phyloP scores from a whole-genome alignment of 192 early-diverging fungal genomes.

The Radiomyces spectabilis region DNA sequence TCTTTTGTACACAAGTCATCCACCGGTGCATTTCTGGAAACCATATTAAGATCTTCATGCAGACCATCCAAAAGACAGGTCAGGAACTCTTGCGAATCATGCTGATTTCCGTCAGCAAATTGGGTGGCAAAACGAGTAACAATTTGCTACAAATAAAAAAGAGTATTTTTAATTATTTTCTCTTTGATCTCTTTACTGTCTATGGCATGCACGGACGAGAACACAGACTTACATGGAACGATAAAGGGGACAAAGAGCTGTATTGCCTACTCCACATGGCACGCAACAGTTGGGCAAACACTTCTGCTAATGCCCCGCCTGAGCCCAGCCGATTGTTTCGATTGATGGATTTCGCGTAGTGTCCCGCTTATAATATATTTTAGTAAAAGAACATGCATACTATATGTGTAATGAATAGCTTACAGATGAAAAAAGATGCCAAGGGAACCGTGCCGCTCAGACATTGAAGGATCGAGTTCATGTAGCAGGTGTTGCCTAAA shows the following conservation, averaged over 20 bases:
- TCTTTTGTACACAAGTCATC: conserved; percentile 40
- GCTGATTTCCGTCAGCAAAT: conserved; percentile 86
- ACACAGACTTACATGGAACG: conserved; percentile 66
- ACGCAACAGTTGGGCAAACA: conserved; percentile 71
- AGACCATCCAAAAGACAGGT: conserved; percentile 82
- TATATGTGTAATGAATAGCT: too few relatives aligned
- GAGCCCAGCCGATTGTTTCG: conserved; percentile 61
- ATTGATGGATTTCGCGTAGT: conserved; percentile 57
- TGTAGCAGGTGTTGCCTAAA: conserved; percentile 81
- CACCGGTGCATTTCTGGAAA: too few relatives aligned
- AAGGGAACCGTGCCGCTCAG: conserved; percentile 64
- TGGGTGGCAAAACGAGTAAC: conserved; percentile 71
- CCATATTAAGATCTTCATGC: conserved; percentile 96
- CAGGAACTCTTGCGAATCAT: conserved; percentile 96
- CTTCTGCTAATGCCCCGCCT: conserved; percentile 61
- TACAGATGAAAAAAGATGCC: conserved; percentile 55
- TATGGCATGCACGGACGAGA: too few relatives aligned
- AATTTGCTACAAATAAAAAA: too few relatives aligned
- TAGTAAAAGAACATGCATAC: too few relatives aligned
- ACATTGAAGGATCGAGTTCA: conserved; percentile 81
- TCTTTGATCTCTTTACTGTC: too few relatives aligned
- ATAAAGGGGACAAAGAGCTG: conserved; percentile 65
- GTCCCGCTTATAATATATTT: too few relatives aligned
- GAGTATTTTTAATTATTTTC: too few relatives aligned
- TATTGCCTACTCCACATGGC: conserved; percentile 80